A percentile compares a stretch with the other conserved stretches of the same genome.
These are phyloP conservation scores for Hypoxylon sp. DNA, from an alignment of 2,329 filamentous ascomycete genomes.

Conservation along the genomic window DNA sequence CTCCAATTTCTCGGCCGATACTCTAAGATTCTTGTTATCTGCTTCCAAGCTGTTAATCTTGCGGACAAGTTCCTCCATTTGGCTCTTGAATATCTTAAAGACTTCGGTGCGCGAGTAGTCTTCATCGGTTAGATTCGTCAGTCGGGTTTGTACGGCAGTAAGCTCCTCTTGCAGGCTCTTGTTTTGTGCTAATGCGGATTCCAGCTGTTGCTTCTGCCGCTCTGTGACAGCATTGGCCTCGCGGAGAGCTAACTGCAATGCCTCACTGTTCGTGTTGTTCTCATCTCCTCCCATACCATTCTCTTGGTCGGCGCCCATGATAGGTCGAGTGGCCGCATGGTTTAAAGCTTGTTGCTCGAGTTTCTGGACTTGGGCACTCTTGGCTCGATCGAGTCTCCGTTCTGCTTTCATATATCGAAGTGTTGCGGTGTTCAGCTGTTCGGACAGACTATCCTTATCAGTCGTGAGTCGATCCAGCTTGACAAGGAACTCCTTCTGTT, in stretches of 20 bases:
- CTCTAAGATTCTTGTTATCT: conserved; percentile 84
- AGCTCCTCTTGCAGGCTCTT: conserved; percentile 83
- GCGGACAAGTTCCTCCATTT: conserved; percentile 93
- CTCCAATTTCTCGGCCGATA: conserved; percentile 88
- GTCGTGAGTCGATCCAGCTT: conserved; percentile 81
- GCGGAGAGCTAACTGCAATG: conserved; percentile 81
- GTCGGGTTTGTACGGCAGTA: conserved; percentile 76
- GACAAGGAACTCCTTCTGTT: conserved; percentile 84
- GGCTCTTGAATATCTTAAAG: conserved; percentile 90
- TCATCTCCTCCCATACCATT: conserved; percentile 71
- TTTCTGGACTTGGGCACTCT: conserved; percentile 91
- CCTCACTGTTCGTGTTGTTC: conserved; percentile 70
- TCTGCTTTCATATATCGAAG: conserved; percentile 95
- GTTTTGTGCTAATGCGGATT: conserved; percentile 83
- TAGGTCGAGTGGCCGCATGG: conserved; percentile 68
- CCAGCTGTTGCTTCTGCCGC: conserved; percentile 91
- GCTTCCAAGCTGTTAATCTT: conserved; percentile 93
- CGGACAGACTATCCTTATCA: conserved; percentile 88
- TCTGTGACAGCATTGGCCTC: conserved; percentile 82
- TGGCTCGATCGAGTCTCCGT: conserved; percentile 90
- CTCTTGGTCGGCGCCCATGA: conserved; percentile 60
- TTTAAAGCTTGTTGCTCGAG: conserved; percentile 90
- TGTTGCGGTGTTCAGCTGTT: conserved; percentile 89
- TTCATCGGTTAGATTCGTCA: conserved; percentile 86
- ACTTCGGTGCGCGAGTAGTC: conserved; percentile 94